phyloP scores from a whole-genome alignment of 2,329 filamentous ascomycete genomes.

The Penicillium hesseltinei region DNA sequence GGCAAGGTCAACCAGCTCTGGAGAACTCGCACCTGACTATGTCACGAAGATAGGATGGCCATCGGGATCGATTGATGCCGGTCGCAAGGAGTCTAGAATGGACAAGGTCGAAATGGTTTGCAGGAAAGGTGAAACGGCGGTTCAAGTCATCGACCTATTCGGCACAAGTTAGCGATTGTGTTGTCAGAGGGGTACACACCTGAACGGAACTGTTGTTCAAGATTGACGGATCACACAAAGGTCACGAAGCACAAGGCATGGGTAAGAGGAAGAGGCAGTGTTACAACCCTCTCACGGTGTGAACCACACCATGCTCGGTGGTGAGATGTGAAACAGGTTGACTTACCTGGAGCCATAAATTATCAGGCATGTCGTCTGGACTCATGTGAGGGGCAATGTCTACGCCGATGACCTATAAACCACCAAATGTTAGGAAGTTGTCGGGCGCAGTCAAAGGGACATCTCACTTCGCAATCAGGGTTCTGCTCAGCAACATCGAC shows the following conservation, averaged over 20 bases:
- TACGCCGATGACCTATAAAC: constrained; percentile 63
- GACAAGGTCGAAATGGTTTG: constrained; percentile 75
- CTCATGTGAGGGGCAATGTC: constrained; percentile 70
- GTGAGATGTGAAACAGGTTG: constrained; percentile 3
- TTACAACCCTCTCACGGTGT: not conserved
- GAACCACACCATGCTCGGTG: not conserved
- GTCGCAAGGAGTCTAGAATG: constrained; percentile 63
- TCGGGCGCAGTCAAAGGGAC: not conserved
- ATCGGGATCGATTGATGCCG: constrained; percentile 70
- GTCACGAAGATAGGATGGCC: constrained; percentile 73
- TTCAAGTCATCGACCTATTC: constrained; percentile 67
- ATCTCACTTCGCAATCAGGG: constrained; percentile 62
- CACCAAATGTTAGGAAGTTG: constrained; percentile 18
- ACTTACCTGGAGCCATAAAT: constrained; percentile 64
- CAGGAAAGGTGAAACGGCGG: constrained; percentile 64
- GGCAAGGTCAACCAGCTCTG: not conserved
- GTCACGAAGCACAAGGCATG: not conserved
- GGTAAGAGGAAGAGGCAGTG: not conserved
- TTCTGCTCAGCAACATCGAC: constrained; percentile 64
- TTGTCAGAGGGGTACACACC: not conserved
- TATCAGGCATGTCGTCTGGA: constrained; percentile 62
- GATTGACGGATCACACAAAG: not conserved
- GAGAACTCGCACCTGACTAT: constrained; percentile 54
- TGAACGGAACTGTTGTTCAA: not conserved
- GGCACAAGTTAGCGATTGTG: constrained; percentile 19